A percentile compares a stretch with the other conserved stretches of the same genome.
Evolutionary conservation across 2,329 filamentous ascomycete species (phyloP).

Genomic region (Pestalotiopsis fici): DNA sequence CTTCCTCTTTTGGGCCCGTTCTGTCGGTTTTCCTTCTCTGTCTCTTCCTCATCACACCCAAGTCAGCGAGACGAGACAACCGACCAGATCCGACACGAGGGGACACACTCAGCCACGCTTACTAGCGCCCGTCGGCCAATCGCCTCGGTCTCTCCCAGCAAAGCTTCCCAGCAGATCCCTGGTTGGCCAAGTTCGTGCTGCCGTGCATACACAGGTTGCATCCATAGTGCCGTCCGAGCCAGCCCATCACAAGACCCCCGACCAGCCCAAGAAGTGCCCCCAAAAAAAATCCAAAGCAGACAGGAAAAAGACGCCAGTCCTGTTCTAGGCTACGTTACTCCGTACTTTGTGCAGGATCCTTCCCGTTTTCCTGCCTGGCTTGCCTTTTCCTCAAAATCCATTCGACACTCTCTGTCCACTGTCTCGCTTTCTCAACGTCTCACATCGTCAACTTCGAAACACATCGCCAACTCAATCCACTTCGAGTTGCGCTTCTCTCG

Average conservation of each 20-base stretch:
- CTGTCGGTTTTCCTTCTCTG: conserved; percentile 9
- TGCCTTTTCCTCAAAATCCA: conserved; percentile 8
- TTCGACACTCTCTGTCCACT: conserved; percentile 16
- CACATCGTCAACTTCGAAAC: conserved; percentile 25
- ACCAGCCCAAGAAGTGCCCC: not conserved
- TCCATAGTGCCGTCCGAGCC: not conserved
- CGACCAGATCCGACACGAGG: conserved; percentile 11
- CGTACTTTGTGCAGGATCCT: not conserved
- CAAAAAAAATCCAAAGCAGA: not conserved
- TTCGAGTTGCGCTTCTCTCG: conserved; percentile 16
- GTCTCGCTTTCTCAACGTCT: conserved; percentile 20
- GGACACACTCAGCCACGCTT: conserved; percentile 14
- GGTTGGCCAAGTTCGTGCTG: not conserved
- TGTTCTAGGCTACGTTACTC: not conserved
- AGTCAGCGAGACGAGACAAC: conserved; percentile 9
- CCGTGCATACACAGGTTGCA: not conserved
- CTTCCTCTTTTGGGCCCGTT: not conserved
- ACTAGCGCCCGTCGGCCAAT: conserved; percentile 10
- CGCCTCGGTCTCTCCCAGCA: not conserved
- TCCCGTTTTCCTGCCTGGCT: not conserved
- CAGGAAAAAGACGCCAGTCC: not conserved
- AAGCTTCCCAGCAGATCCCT: not conserved
- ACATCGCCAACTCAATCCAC: conserved; percentile 19
- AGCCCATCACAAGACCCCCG: not conserved
- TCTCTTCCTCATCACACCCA: not conserved